A percentile compares a stretch with the other conserved stretches of the same genome.
Evolutionary conservation across 108 stramenopile species (phyloP).

Genomic region (Nitzschia sp.): DNA sequence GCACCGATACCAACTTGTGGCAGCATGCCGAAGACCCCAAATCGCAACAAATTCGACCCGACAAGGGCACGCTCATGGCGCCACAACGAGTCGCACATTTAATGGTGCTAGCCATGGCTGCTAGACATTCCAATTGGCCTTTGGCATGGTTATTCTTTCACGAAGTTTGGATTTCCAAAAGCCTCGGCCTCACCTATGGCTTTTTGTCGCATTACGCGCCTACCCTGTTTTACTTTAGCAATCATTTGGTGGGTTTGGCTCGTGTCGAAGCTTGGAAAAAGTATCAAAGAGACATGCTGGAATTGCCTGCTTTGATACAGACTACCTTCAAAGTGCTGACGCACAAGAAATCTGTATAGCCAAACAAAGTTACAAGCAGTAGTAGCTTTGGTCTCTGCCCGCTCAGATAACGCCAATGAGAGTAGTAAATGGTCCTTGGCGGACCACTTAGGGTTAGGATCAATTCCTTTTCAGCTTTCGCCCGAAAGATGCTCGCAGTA

Average conservation of each 20-base stretch:
- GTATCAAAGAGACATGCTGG: slow-evolving; percentile 17
- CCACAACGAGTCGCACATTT: slow-evolving; percentile 23
- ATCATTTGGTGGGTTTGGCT: slow-evolving; percentile 16
- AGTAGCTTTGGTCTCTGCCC: too few relatives aligned
- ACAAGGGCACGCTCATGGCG: background rate
- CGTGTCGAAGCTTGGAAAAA: slow-evolving; percentile 1
- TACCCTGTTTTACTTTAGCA: slow-evolving; percentile 1
- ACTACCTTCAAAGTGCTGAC: background rate
- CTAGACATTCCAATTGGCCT: background rate
- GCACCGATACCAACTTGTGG: slow-evolving; percentile 26
- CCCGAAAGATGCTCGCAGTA: too few relatives aligned
- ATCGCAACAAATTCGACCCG: background rate
- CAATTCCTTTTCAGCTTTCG: too few relatives aligned
- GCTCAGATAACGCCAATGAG: too few relatives aligned
- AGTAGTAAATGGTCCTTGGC: too few relatives aligned
- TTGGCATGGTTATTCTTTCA: background rate
- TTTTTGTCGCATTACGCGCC: slow-evolving; percentile 19
- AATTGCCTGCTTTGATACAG: slow-evolving; percentile 1
- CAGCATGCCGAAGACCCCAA: too few relatives aligned
- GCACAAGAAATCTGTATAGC: too few relatives aligned
- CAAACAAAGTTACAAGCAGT: too few relatives aligned
- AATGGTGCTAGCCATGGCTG: background rate
- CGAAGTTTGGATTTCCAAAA: slow-evolving; percentile 25
- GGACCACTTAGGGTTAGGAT: too few relatives aligned
- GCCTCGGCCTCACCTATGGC: background rate